Base-by-base conservation (phyloP, 257 asterid species). In the Fraxinus quadrangulata region DNA sequence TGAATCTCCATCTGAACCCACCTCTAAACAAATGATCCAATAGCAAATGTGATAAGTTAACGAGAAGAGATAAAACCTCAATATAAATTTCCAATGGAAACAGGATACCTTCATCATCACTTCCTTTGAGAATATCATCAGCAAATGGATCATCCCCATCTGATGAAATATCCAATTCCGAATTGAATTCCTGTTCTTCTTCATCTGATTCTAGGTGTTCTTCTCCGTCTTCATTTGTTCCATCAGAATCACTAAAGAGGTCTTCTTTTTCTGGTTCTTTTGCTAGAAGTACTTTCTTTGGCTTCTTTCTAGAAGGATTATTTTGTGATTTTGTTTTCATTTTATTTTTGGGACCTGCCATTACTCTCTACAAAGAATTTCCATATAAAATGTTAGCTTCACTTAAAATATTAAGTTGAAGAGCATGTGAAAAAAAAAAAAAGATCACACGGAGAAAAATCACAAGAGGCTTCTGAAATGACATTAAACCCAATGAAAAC, bases 111-210 rank as follows among this genome's bases (percentile, higher is more conserved):
- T 79, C 94, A 81, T 88, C 96, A 33, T 83, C 90, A 86, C 83
- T 81, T 63, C 87, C 92, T 76, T 77, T 84, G 72, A 94, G 90
- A 81, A 94, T 86, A 77, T 94, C 95, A 49, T 74, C 80, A 47
- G 94, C 92, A 72, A 90, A 86, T 0, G 93, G 89, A 76, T 92
- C 97, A 78, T 94, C 97, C 23, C 90, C 91, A 23, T 81, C 92
- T 16, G 97, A 88, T 5, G 94, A 92, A 79, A 92, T 79, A 4
- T 90, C 97, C 40, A 93, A 92, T 69, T 84, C 90, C 36, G 97
- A 85, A 74, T 80, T 85, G 54, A 39, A 77, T 77, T 69, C 89
- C 63, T 36, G 81, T 77, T 87, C 92, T 77, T 87, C 92, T 47
- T 31, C 84, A 68, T 87, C 88, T 37, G 82, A 83, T 9, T 67